A percentile compares a stretch with the other conserved stretches of the same genome.
phyloP scores from a whole-genome alignment of 768 basidiomycete species.

The Xerocomellus intermedius region DNA sequence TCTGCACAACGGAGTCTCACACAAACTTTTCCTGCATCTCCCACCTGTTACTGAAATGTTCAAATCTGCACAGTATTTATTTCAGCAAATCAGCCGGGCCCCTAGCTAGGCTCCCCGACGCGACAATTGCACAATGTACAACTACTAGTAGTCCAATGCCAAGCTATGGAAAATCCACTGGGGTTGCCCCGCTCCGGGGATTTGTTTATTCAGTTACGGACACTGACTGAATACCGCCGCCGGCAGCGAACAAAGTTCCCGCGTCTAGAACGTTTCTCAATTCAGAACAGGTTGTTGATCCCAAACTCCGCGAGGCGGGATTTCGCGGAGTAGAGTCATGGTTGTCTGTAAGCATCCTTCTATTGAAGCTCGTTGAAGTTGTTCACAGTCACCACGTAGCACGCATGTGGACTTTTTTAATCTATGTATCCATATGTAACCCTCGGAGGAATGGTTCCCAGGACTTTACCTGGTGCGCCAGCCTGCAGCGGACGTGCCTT shows the following conservation, averaged over 20 bases:
- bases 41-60: neutral
- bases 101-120: neutral
- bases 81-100: neutral
- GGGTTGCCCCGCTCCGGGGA: neutral
- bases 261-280: neutral
- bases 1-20: neutral
- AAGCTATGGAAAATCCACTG: neutral
- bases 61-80: neutral
- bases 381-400: neutral
- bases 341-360: neutral
- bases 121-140: neutral
- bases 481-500: no score
- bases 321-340: constrained; percentile 25
- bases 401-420: neutral
- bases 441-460: no score
- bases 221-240: neutral
- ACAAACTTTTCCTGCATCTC: neutral
- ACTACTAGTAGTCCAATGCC: neutral
- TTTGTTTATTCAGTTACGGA: neutral
- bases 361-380: neutral
- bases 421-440: no score
- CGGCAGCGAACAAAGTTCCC: neutral
- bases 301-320: constrained; percentile 26
- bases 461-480: neutral
- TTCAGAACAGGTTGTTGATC: neutral